Evolutionary conservation across 2,329 filamentous ascomycete genomes (phyloP), one percentile per base, ranked within the genome.

Genomic region (Xylariales sp.): DNA sequence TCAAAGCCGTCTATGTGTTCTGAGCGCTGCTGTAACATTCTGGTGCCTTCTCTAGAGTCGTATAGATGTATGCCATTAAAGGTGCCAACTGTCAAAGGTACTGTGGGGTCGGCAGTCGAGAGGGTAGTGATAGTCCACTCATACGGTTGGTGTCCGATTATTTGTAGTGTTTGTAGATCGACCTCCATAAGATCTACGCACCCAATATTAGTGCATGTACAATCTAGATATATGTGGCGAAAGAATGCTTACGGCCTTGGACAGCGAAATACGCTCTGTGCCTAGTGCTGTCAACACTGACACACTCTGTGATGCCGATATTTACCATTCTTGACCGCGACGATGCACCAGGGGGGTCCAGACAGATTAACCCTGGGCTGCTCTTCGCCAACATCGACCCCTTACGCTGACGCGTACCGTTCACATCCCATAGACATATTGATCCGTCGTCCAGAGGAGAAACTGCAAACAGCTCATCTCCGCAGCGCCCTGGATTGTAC

Each of bases 391-490:
- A 48, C 21, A 93, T 76, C 3, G 69, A 74, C 2, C 86, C 85
- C 46, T 72, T 74, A 45, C 56, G 68, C 5, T 61, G 62, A 33
- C 65, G 64, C 20, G 70, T 74, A 2, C 74, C 75, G 38, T 74
- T 78, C 35, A 87, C 66, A 54, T 95, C 85, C 89, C 89, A 96
- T 6, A 95, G 63, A 49, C 83, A 87, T n/a, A 96, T 74, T 36
- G 86, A 88, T 0, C 89, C 89, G 55, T 96, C 87, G 41, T 94
- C 88, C 6, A 95, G 67, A 3, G 89, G 88, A 1, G 85, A 83
- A 13, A 95, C 73, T 0, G 87, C 80, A 13, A 73, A 68, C 17
- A 76, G 67, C 14, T 74, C 62, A n/a, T 69, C 63, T 23, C 69
- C 70, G 1, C 70, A 67, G 16, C 62, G 66, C 49, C 65, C 65